These are phyloP conservation scores for Chrysochromulina tobinii DNA, from an alignment of 78 protist genomes.

Conservation along the genomic window DNA sequence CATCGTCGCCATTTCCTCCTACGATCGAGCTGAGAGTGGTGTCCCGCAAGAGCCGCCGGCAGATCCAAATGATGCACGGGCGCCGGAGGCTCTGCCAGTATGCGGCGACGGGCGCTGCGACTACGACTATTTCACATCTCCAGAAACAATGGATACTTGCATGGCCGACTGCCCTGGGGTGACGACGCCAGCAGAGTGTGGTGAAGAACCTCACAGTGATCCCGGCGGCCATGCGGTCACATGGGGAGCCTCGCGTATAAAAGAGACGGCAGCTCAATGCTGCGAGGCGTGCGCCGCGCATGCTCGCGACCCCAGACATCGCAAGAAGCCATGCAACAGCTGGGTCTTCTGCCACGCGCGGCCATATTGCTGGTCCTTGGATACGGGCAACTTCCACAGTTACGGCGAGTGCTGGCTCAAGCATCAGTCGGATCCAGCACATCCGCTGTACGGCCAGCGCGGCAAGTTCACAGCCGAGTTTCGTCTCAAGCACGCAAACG, in stretches of 20 bases:
- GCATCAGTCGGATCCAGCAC: background rate
- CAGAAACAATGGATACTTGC: background rate
- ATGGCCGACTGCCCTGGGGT: background rate
- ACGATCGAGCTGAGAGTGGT: no score
- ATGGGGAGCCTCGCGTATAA: background rate
- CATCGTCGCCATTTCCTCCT: no score
- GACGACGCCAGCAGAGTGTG: background rate
- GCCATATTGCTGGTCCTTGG: background rate
- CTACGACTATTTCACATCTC: background rate
- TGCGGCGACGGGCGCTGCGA: background rate
- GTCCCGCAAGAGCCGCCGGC: no score
- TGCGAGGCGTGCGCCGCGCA: background rate
- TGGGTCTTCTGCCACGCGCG: background rate
- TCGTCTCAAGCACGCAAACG: background rate
- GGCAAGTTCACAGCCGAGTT: background rate
- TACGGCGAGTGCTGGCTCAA: conserved; percentile 26
- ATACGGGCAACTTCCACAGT: background rate
- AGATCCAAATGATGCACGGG: no score
- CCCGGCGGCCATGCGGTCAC: background rate
- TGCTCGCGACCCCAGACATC: background rate
- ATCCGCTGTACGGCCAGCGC: conserved; percentile 6
- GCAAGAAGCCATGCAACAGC: background rate
- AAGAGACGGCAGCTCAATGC: background rate
- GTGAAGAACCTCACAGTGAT: background rate
- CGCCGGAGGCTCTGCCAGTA: no score